Evolutionary conservation across 225 moss, liverwort and hornwort genomes (phyloP), one percentile per base, ranked within the genome.

Genomic region (Pseudisothecium myosuroides): DNA sequence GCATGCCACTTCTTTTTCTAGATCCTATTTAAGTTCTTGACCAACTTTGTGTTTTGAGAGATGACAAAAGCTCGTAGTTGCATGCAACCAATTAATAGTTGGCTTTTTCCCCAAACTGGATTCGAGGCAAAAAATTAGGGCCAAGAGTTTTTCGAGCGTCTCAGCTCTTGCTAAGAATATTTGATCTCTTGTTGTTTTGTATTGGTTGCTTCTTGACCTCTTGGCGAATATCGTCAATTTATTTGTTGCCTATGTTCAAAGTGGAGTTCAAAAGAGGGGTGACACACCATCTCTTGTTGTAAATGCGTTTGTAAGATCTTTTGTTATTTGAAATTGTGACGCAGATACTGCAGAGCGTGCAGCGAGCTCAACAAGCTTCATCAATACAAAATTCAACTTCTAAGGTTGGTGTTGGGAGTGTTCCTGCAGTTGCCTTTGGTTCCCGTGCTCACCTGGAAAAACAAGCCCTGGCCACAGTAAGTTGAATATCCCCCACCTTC

Each of bases 371-470:
- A 81, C 90, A 92, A 80, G 89, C 81, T 69, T 81, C 64, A 29
- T 81, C 81, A 52, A 90, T 83, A 85, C 80, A 90, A 74, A 93
- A 87, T 82, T 16, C 68, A 65, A 34, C 67, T 61, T 72, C 83
- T 60, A 92, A 90, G 79, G 37, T 72, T 61, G 91, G 92, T 71
- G 82, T 88, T 80, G 92, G 92, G 68, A 94, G 91, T 88, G 86
- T 68, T 80, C 88, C 95, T 87, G 82, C 96, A 65, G 94, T 91
- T 90, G 96, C 91, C 79, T 99, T 96, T 79, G 99, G 99, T 76
- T 99, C 99, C 79, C 96, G 99, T 61, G 97, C 99, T 49, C 93
- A 97, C 90, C 83, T 99, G 83, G 99, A 99, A 92, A 96, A 96
- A 81, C 96, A 95, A 47, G 98, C 98, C 43, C 90, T 97, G 79